Evolutionary conservation across 176 grass and related monocot genomes (phyloP).

Genomic region (Stipa capillata): DNA sequence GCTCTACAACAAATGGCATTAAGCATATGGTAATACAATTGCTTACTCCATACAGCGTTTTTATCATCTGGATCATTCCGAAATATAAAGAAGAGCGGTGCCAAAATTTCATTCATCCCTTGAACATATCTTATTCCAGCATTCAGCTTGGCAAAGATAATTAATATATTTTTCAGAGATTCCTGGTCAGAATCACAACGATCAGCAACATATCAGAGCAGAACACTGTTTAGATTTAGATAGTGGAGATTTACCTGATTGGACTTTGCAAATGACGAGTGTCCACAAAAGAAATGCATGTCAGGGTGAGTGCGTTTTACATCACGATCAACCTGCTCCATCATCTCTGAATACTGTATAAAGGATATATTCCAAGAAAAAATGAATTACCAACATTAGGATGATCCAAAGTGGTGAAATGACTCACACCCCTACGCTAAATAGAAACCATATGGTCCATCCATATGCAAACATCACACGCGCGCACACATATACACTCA

Average conservation of each 20-base stretch:
- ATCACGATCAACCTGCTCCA: conserved; percentile 93
- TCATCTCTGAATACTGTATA: conserved; percentile 53
- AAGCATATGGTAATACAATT: background rate
- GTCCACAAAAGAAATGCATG: conserved; percentile 81
- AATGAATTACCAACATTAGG: background rate
- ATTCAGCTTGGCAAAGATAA: conserved; percentile 90
- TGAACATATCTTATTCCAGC: conserved; percentile 89
- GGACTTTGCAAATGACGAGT: conserved; percentile 71
- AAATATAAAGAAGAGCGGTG: conserved; percentile 80
- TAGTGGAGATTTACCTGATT: conserved; percentile 64
- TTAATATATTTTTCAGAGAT: conserved; percentile 55
- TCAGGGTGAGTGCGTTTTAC: conserved; percentile 90
- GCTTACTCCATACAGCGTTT: conserved; percentile 83
- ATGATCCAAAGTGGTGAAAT: background rate
- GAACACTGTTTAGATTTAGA: conserved; percentile 18
- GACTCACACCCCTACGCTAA: background rate
- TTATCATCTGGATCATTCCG: conserved; percentile 67
- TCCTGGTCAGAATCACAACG: conserved; percentile 34
- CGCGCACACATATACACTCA: background rate
- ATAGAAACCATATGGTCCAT: background rate
- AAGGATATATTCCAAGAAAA: background rate
- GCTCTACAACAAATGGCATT: background rate
- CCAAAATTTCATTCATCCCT: conserved; percentile 95
- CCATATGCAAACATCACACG: background rate
- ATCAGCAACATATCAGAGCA: conserved; percentile 21